Conservation (phyloP, 495 filamentous ascomycete species). For the Daldinia loculata region DNA sequence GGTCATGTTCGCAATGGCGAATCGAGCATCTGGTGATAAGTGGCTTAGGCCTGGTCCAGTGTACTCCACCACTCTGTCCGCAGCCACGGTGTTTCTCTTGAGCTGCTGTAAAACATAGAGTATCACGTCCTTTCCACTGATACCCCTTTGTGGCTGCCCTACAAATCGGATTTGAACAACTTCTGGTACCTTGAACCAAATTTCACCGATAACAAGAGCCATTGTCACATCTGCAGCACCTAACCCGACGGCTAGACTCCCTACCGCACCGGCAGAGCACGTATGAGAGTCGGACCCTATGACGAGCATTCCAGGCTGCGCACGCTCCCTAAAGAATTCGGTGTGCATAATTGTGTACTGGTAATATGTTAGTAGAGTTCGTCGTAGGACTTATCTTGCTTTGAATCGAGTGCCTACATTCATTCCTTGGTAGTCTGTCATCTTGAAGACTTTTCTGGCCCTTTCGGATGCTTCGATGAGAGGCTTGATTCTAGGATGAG, state of each 20-base stretch:
- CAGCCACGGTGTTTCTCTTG: neutral
- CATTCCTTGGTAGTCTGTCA: neutral
- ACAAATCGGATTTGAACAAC: neutral
- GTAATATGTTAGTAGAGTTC: neutral
- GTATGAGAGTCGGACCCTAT: neutral
- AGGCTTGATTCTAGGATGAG: neutral
- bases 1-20: neutral
- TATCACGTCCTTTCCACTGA: neutral
- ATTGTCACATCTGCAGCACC: neutral
- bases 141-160: neutral
- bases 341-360: neutral
- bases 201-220: neutral
- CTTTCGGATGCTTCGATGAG: neutral
- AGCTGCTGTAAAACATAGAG: neutral
- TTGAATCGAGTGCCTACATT: neutral
- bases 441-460: neutral
- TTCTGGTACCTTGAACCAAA: conserved; percentile 1
- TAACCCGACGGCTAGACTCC: neutral
- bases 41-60: neutral
- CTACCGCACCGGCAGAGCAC: neutral
- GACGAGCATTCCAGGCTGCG: neutral
- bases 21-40: neutral
- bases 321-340: neutral
- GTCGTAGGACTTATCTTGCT: neutral
- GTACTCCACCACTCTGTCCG: neutral